Evolutionary conservation across 179 eudicot genomes (phyloP).

Genomic region (Patellifolia procumbens): DNA sequence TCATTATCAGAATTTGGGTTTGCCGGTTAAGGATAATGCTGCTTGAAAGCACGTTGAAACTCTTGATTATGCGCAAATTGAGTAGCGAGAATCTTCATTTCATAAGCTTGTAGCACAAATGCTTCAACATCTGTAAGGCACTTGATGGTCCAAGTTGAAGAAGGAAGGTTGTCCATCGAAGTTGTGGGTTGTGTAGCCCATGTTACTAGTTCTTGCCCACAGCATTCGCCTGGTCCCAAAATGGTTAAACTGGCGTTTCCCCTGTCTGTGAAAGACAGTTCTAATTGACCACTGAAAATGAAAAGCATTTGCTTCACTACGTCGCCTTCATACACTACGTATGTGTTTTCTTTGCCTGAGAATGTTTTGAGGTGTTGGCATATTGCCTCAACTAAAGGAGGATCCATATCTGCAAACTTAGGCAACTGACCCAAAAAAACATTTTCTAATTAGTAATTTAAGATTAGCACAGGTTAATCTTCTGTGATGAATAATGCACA

Average conservation of each 20-base stretch:
- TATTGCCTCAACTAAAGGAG: not conserved
- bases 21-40: constrained; percentile 17
- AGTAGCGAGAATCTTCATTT: constrained; percentile 19
- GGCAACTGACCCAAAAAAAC: not conserved
- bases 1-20: not conserved
- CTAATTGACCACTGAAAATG: constrained; percentile 7
- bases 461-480: no score
- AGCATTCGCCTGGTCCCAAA: constrained; percentile 6
- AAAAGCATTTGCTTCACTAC: constrained; percentile 10
- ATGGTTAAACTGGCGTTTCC: not conserved
- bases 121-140: constrained; percentile 7
- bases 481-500: no score
- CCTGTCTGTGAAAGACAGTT: constrained; percentile 12
- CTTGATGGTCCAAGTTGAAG: constrained; percentile 21
- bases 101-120: constrained; percentile 7
- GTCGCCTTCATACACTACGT: constrained; percentile 16
- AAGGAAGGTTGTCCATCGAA: constrained; percentile 18
- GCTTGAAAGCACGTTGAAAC: constrained; percentile 22
- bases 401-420: constrained; percentile 14
- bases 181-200: constrained; percentile 20
- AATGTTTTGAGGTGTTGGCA: constrained; percentile 19
- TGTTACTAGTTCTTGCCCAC: constrained; percentile 22
- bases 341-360: constrained; percentile 10
- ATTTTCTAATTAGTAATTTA: no score
- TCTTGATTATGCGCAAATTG: constrained; percentile 18